Base-by-base conservation (phyloP, 495 filamentous ascomycete genomes). In the Lindgomyces ingoldianus region DNA sequence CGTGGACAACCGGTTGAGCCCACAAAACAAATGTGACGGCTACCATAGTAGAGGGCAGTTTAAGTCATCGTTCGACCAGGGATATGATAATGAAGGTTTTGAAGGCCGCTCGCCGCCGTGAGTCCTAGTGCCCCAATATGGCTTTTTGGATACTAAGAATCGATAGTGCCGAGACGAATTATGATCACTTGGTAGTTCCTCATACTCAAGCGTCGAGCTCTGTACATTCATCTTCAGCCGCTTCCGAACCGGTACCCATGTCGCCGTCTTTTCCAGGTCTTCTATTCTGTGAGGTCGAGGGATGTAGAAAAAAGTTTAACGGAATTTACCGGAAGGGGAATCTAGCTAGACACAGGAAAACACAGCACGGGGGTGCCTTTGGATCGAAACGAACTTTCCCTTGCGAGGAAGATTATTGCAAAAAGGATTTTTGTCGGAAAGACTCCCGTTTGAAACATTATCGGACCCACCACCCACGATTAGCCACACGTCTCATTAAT, bases 281-380 rank as follows among this genome's bases (percentile, higher is more conserved):
- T 22, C 6, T 53, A 18, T 25, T 6, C 12, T 53, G 49, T 27
- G 4, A 4, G 45, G 45, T 48, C n/a, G 22, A 53, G 49, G 21
- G 19, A 16, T 53, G 49, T 25, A 18, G 26, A 4, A 4, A 3
- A 8, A 4, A 30, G 22, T 62, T 53, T 22, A 62, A 12, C 4
- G 48, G 48, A 18, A 21, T 14, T 0, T 53, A 30, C 11, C 50
- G 48, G n/a, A 41, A 41, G 10, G 58, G 58, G 1, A 62, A 53
- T 41, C 29, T 39, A 16, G 12, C 25, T 2, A 9, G 58, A 14
- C 58, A 62, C 24, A 53, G 51, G 9, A 39, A 22, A 14, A 41
- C 12, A 19, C 9, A 52, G 33, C 58, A 39, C 33, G 33, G 33
- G 33, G 6, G n/a, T n/a, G n/a, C n/a, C n/a, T n/a, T n/a, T n/a